Evolutionary conservation across 768 basidiomycete genomes (phyloP).

Genomic region (Russula sp.): DNA sequence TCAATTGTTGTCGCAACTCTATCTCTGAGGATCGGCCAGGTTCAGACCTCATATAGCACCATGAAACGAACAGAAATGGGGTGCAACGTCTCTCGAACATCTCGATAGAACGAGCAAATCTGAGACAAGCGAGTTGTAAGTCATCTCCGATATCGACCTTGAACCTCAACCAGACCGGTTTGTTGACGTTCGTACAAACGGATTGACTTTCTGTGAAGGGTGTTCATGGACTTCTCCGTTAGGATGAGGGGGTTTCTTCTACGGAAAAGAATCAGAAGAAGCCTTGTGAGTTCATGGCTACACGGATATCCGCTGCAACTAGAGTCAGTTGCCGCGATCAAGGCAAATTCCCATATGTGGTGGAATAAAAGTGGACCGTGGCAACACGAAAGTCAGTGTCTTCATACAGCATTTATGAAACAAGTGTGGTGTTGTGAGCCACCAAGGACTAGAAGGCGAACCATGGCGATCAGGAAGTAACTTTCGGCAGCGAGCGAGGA

Average conservation of each 20-base stretch:
- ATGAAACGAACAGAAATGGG: not conserved
- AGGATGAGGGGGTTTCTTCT: not conserved
- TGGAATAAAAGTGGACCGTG: no score
- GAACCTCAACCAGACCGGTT: not conserved
- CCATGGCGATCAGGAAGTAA: not conserved
- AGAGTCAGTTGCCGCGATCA: no score
- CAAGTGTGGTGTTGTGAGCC: not conserved
- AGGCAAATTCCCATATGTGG: no score
- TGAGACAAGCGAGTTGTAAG: not conserved
- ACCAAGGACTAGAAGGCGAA: not conserved
- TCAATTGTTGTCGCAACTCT: not conserved
- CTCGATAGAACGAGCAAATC: not conserved
- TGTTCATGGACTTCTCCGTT: not conserved
- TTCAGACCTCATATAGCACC: not conserved
- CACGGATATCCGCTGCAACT: no score
- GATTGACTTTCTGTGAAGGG: not conserved
- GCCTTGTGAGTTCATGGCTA: not conserved
- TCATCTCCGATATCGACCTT: not conserved
- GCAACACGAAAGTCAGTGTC: not conserved
- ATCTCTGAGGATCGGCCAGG: not conserved
- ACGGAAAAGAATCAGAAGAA: not conserved
- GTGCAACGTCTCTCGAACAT: not conserved
- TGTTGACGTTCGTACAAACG: not conserved
- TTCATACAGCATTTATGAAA: not conserved
- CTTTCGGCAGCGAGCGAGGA: not conserved